phyloP scores from a whole-genome alignment of 2,329 filamentous ascomycete species.

The Fusarium graminum region DNA sequence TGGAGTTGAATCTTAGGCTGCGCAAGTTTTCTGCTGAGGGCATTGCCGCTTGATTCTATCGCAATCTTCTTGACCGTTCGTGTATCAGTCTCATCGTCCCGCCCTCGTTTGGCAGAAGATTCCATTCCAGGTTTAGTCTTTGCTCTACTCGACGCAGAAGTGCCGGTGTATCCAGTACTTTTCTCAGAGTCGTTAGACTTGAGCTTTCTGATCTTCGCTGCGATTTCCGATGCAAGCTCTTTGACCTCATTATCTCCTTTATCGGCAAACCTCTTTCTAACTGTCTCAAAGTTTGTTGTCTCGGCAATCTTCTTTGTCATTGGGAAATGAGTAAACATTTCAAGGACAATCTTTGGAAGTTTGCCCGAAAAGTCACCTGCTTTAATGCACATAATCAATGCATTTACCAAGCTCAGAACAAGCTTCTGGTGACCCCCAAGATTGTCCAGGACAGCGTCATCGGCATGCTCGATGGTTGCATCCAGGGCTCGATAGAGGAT shows the following conservation, averaged over 20 bases:
- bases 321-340: constrained; percentile 72
- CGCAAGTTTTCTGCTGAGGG: constrained; percentile 57
- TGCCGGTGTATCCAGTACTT: constrained; percentile 56
- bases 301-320: constrained; percentile 73
- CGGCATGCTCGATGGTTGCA: constrained; percentile 66
- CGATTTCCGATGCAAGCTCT: constrained; percentile 69
- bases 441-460: constrained; percentile 68
- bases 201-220: constrained; percentile 61
- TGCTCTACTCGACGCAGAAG: constrained; percentile 56
- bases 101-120: constrained; percentile 53
- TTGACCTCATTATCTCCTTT: constrained; percentile 75
- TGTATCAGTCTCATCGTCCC: constrained; percentile 58
- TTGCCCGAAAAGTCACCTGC: constrained; percentile 65
- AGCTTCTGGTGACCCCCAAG: constrained; percentile 70
- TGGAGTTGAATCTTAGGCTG: constrained; percentile 53
- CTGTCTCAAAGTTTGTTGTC: constrained; percentile 74
- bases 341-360: constrained; percentile 67
- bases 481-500: constrained; percentile 66
- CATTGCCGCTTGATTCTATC: constrained; percentile 55
- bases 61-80: constrained; percentile 60
- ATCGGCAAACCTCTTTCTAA: constrained; percentile 72
- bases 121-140: constrained; percentile 53
- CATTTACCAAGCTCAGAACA: constrained; percentile 66
- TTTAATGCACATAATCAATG: constrained; percentile 67
- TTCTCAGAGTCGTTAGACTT: constrained; percentile 53